Percentiles rank a stretch among this genome's conserved stretches.
Evolutionary conservation across 495 filamentous ascomycete species (phyloP).

Genomic region (Hypoxylon cercidicola): DNA sequence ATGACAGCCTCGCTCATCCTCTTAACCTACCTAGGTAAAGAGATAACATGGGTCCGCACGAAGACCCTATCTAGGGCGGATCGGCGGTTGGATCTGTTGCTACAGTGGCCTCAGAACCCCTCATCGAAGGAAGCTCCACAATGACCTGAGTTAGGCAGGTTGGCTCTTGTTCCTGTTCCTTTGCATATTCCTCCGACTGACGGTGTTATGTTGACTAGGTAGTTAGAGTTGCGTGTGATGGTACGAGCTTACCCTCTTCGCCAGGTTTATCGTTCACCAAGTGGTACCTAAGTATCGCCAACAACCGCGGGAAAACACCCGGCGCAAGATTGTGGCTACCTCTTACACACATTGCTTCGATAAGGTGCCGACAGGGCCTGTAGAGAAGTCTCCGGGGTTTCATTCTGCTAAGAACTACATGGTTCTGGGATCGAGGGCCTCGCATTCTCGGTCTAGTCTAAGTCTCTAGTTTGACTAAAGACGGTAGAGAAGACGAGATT

Average conservation of each 20-base stretch:
- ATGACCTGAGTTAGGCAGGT: neutral
- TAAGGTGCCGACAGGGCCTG: neutral
- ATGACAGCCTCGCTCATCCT: constrained; percentile 22
- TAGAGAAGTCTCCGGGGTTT: neutral
- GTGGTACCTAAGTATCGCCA: neutral
- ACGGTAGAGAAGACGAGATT: neutral
- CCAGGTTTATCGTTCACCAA: constrained; percentile 3
- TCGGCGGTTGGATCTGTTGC: constrained; percentile 33
- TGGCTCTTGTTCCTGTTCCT: constrained; percentile 11
- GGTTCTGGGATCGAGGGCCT: neutral
- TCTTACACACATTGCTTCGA: neutral
- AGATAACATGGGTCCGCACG: constrained; percentile 32
- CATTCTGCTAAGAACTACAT: neutral
- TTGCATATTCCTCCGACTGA: constrained; percentile 31
- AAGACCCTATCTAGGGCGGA: constrained; percentile 28
- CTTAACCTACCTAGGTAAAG: constrained; percentile 1
- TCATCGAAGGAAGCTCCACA: constrained; percentile 25
- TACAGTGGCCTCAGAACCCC: constrained; percentile 22
- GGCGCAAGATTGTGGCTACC: neutral
- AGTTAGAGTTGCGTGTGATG: constrained; percentile 15
- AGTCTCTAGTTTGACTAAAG: constrained; percentile 4
- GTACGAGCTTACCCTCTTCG: constrained; percentile 19
- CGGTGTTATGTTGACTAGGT: neutral
- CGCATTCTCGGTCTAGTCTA: neutral
- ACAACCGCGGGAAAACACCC: neutral